Evolutionary conservation across 345 rosid species (phyloP).

Genomic region (Angophora floribunda): DNA sequence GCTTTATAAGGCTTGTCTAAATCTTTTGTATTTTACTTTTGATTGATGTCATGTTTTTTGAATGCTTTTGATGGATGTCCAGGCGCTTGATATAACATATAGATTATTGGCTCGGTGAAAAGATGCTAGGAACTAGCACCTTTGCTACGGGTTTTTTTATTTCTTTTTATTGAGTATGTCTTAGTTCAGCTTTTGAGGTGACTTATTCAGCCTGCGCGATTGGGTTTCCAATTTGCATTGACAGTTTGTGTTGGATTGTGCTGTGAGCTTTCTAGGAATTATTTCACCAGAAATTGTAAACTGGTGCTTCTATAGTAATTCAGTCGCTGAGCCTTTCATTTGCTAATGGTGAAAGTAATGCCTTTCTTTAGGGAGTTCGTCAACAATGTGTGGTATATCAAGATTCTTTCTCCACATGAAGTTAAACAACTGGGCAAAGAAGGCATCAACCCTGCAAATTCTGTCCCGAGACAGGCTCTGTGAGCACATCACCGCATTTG

Average conservation of each 20-base stretch:
- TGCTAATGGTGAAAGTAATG: background rate
- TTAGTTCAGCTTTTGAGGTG: background rate
- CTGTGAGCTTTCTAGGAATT: background rate
- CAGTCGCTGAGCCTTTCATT: background rate
- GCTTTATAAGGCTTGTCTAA: background rate
- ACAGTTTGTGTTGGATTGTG: background rate
- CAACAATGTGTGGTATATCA: conserved; percentile 34
- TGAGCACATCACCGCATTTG: background rate
- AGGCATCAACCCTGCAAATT: conserved; percentile 10
- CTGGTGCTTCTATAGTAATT: background rate
- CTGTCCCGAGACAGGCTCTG: conserved; percentile 13
- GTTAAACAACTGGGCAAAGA: conserved; percentile 31
- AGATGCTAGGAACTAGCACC: background rate
- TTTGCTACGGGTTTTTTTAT: background rate
- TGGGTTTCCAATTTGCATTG: background rate
- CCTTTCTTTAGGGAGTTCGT: conserved; percentile 24
- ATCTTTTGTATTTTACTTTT: background rate
- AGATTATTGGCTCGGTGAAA: background rate
- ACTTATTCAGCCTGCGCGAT: background rate
- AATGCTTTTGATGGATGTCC: background rate
- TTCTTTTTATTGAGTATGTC: background rate
- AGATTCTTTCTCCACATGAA: conserved; percentile 30
- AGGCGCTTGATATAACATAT: background rate
- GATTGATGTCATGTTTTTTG: background rate
- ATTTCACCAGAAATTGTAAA: background rate